A percentile compares a stretch with the other conserved stretches of the same genome.
Conservation (phyloP, 192 early-diverging fungal genomes). For the Coemansia sp. region DNA sequence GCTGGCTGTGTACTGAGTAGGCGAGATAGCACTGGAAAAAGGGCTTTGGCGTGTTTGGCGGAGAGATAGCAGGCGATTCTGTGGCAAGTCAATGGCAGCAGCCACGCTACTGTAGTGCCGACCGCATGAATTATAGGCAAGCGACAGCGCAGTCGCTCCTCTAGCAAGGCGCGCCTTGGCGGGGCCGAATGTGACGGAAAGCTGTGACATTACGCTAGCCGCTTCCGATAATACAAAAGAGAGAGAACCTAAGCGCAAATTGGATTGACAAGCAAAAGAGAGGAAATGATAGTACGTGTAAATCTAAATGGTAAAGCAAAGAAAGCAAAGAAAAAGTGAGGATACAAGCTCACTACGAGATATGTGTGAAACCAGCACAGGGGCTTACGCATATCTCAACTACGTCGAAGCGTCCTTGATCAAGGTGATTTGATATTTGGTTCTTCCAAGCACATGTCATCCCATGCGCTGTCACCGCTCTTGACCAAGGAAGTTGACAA, state of each 20-base stretch:
- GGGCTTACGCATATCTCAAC: background rate
- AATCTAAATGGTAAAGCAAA: background rate
- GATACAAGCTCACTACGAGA: too few species aligned
- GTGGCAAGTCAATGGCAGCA: background rate
- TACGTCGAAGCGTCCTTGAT: background rate
- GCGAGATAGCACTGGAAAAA: background rate
- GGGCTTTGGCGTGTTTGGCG: background rate
- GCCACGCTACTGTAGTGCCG: background rate
- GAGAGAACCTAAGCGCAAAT: background rate
- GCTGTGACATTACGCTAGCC: conserved; percentile 8
- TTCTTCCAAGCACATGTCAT: background rate
- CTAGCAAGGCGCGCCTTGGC: background rate
- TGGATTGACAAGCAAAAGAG: background rate
- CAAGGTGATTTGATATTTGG: background rate
- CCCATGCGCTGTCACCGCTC: background rate
- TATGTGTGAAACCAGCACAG: background rate
- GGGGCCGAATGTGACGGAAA: background rate
- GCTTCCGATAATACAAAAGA: background rate
- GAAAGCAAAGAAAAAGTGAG: background rate
- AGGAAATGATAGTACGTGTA: background rate
- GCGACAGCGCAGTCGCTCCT: background rate
- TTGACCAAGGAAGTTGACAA: conserved; percentile 27
- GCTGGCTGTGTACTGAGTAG: background rate
- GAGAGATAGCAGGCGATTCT: background rate
- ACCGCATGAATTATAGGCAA: background rate